Evolutionary conservation across 2,329 filamentous ascomycete species (phyloP).

Genomic region (Coniochaeta hoffmannii): DNA sequence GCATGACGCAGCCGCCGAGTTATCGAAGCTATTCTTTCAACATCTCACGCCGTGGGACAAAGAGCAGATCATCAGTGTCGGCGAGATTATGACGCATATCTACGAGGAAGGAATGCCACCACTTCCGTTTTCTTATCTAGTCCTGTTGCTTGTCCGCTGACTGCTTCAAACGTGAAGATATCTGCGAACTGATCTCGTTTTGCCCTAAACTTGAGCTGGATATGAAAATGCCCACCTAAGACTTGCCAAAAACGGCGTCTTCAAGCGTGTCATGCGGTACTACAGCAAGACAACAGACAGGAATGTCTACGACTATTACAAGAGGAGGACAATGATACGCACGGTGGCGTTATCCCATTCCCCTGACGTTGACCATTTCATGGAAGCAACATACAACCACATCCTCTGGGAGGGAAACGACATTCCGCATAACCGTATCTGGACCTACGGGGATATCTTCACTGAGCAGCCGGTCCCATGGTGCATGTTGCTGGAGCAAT

Average conservation of each 20-base stretch:
- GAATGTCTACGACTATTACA: no score
- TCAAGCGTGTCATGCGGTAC: no score
- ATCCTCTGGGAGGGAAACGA: no score
- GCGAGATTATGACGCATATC: not conserved
- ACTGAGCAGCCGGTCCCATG: not conserved
- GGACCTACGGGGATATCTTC: not conserved
- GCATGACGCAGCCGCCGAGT: not conserved
- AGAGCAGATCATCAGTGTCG: not conserved
- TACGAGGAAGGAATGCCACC: not conserved
- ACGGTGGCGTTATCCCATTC: no score
- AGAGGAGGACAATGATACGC: no score
- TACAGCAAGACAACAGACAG: no score
- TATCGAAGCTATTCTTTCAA: not conserved
- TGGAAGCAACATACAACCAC: not conserved
- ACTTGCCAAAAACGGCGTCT: no score
- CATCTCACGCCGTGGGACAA: not conserved
- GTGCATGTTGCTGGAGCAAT: not conserved
- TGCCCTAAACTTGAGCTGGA: no score
- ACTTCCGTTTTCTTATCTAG: not conserved
- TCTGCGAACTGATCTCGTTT: no score
- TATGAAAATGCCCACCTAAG: no score
- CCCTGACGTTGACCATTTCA: not conserved
- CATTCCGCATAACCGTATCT: not conserved
- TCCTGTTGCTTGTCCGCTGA: not conserved
- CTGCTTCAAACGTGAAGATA: no score